A percentile compares a stretch with the other conserved stretches of the same genome.
Conservation (phyloP, 306 rosid species). For the Lithocarpus polystachyus region DNA sequence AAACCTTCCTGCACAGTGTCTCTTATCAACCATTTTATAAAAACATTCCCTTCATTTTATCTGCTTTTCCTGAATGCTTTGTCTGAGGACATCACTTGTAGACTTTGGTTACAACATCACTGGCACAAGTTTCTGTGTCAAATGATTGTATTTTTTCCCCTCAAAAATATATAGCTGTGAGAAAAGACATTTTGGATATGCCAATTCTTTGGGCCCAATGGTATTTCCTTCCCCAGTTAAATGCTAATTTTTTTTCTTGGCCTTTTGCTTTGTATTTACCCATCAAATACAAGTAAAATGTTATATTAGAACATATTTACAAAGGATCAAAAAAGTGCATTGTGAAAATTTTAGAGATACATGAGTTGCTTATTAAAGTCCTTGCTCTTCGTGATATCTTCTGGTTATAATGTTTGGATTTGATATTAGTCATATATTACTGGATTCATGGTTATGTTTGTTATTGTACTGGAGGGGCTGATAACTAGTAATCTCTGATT, state of each 20-base stretch:
- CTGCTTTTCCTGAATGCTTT: not conserved
- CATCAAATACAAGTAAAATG: not conserved
- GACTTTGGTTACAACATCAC: not conserved
- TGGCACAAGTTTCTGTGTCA: not conserved
- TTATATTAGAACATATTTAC: not conserved
- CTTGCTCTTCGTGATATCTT: not conserved
- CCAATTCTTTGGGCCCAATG: not conserved
- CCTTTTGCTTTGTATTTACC: not conserved
- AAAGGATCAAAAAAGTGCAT: not conserved
- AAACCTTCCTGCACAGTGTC: not conserved
- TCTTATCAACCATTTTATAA: not conserved
- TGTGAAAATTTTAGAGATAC: not conserved
- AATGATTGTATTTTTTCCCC: not conserved
- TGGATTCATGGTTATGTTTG: not conserved
- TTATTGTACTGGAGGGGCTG: slow-evolving; percentile 10
- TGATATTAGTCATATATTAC: not conserved
- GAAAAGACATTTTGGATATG: not conserved
- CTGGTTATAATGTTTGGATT: not conserved
- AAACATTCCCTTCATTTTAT: not conserved
- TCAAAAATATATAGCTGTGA: not conserved
- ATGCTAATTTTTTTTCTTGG: too few species aligned
- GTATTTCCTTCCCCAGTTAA: not conserved
- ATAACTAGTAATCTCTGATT: slow-evolving; percentile 11
- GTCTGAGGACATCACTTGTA: not conserved
- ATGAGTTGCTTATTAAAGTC: not conserved